A percentile compares a stretch with the other conserved stretches of the same genome.
phyloP scores from a whole-genome alignment of 495 filamentous ascomycete species.

The Neurospora discreta region DNA sequence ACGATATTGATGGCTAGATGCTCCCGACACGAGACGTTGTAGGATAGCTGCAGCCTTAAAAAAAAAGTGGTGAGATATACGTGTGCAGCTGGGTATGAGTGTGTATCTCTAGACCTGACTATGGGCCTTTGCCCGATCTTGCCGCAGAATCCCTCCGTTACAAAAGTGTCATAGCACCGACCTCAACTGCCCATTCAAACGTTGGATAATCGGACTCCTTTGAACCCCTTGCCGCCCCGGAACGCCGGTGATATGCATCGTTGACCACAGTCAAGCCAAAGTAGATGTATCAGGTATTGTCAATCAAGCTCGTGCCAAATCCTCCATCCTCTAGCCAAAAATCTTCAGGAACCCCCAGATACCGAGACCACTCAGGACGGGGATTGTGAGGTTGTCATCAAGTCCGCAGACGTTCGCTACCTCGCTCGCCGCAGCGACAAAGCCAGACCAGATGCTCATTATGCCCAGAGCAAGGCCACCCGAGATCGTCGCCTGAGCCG shows the following conservation, averaged over 20 bases:
- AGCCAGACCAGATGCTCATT: conserved; percentile 77
- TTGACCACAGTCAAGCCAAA: conserved; percentile 3
- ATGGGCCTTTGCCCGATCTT: not conserved
- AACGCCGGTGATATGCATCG: conserved; percentile 2
- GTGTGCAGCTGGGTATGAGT: not conserved
- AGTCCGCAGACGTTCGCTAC: conserved; percentile 81
- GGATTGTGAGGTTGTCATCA: conserved; percentile 98
- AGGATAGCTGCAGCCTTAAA: not conserved
- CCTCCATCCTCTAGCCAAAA: conserved; percentile 50
- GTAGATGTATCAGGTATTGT: not conserved
- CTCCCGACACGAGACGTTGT: not conserved
- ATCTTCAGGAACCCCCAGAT: conserved; percentile 90
- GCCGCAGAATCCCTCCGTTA: not conserved
- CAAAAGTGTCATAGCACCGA: not conserved
- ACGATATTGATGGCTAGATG: not conserved
- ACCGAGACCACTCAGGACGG: conserved; percentile 77
- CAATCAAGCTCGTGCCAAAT: not conserved
- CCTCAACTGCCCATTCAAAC: not conserved
- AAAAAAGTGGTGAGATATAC: not conserved
- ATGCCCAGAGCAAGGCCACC: conserved; percentile 69
- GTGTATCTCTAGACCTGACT: not conserved
- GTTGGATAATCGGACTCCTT: not conserved
- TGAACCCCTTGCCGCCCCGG: not conserved
- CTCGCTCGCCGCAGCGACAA: conserved; percentile 80
- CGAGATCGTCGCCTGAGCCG: conserved; percentile 39